Percentiles rank a stretch among this genome's conserved stretches.
Conservation (phyloP, 1,139 yeast genomes). For the Spencermartinsiella ligniputridi region DNA sequence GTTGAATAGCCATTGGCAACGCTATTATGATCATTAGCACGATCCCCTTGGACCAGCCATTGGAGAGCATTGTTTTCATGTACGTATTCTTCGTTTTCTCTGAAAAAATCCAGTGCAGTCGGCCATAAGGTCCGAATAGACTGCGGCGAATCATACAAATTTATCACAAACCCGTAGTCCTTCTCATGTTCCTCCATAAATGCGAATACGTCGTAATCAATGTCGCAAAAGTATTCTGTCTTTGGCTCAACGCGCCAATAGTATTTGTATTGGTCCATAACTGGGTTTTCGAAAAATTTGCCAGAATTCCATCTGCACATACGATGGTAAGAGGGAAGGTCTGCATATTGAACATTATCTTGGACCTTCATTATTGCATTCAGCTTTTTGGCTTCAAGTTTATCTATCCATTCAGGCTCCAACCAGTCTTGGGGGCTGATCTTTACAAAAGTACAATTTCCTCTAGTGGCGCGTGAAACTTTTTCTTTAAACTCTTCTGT, state of each 20-base stretch:
- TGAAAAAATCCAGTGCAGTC: slow-evolving; percentile 55
- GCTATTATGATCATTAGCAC: slow-evolving; percentile 40
- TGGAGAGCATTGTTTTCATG: slow-evolving; percentile 64
- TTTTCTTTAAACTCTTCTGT: slow-evolving; percentile 48
- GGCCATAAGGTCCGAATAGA: slow-evolving; percentile 66
- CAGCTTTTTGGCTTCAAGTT: slow-evolving; percentile 34
- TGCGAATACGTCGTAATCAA: slow-evolving; percentile 72
- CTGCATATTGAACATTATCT: slow-evolving; percentile 60
- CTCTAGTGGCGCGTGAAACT: slow-evolving; percentile 42
- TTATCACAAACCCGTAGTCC: slow-evolving; percentile 66
- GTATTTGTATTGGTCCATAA: slow-evolving; percentile 50
- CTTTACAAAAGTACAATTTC: slow-evolving; percentile 54
- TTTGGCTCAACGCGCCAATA: slow-evolving; percentile 84
- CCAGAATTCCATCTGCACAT: slow-evolving; percentile 77
- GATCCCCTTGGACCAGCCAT: slow-evolving; percentile 60
- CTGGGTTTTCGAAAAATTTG: slow-evolving; percentile 58
- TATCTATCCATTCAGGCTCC: slow-evolving; percentile 56
- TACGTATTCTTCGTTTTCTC: slow-evolving; percentile 54
- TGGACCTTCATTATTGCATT: slow-evolving; percentile 41
- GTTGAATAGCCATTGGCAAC: slow-evolving; percentile 68
- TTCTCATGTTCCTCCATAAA: slow-evolving; percentile 62
- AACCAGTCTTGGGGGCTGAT: slow-evolving; percentile 56
- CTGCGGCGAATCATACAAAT: slow-evolving; percentile 63
- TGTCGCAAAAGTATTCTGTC: slow-evolving; percentile 60
- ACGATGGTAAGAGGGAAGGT: slow-evolving; percentile 61